These are phyloP conservation scores for Populus ilicifolia DNA, from an alignment of 345 rosid genomes.

Conservation along the genomic window DNA sequence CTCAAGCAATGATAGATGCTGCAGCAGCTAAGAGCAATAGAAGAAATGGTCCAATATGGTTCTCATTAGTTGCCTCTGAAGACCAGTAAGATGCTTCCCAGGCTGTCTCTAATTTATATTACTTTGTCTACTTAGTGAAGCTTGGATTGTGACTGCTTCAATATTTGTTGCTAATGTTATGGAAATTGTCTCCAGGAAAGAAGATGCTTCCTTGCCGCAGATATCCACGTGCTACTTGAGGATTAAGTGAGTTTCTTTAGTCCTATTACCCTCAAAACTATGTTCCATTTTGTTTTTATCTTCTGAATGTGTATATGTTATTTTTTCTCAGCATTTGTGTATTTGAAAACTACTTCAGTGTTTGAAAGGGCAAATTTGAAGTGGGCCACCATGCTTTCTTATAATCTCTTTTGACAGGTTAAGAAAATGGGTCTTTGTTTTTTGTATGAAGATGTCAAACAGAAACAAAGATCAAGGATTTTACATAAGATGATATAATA, in stretches of 20 bases:
- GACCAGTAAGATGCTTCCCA: slow-evolving; percentile 61
- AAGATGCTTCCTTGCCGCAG: slow-evolving; percentile 73
- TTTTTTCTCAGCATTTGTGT: slow-evolving; percentile 5
- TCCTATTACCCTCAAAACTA: not conserved
- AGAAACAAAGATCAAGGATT: not conserved
- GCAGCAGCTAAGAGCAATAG: slow-evolving; percentile 41
- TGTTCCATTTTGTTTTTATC: not conserved
- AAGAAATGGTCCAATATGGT: slow-evolving; percentile 84
- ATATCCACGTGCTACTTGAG: slow-evolving; percentile 72
- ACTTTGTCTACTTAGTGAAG: not conserved
- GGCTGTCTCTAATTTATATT: not conserved
- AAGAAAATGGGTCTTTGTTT: not conserved
- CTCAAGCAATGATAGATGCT: slow-evolving; percentile 49
- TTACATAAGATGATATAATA: not conserved
- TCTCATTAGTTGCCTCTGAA: slow-evolving; percentile 82
- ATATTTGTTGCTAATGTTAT: slow-evolving; percentile 14
- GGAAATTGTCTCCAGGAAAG: slow-evolving; percentile 60
- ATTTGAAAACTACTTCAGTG: not conserved
- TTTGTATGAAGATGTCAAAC: not conserved
- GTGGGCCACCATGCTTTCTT: not conserved
- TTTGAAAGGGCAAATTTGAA: not conserved
- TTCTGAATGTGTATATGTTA: not conserved
- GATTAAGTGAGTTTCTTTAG: slow-evolving; percentile 55
- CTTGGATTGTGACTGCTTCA: slow-evolving; percentile 1
- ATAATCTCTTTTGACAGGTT: not conserved